phyloP scores from a whole-genome alignment of 345 rosid species.

The Rhizophora apiculata region DNA sequence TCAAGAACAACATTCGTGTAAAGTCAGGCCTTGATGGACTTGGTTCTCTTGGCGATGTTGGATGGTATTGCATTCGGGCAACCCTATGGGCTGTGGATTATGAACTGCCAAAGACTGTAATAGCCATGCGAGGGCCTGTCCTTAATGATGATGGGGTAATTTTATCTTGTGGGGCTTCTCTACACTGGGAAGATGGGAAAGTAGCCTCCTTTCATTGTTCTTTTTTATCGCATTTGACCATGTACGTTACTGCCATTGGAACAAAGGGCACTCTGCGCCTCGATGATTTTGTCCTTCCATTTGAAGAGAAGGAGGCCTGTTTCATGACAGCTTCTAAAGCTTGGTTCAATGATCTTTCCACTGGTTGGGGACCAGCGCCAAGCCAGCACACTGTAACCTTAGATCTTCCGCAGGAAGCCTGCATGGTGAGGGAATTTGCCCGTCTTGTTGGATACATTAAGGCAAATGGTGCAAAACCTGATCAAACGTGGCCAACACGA shows the following conservation, averaged over 20 bases:
- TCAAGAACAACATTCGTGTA: conserved; percentile 66
- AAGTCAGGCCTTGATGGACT: conserved; percentile 80
- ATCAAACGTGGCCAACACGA: conserved; percentile 52
- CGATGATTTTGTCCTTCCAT: conserved; percentile 64
- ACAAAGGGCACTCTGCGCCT: conserved; percentile 59
- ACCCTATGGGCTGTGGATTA: conserved; percentile 54
- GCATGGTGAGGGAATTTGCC: conserved; percentile 77
- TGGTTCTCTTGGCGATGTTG: conserved; percentile 86
- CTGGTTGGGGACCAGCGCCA: conserved; percentile 38
- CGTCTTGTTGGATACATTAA: conserved; percentile 51
- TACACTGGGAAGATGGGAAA: conserved; percentile 64
- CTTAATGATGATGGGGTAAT: conserved; percentile 63
- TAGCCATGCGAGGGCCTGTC: conserved; percentile 47
- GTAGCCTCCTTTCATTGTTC: conserved; percentile 68
- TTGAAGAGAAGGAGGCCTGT: conserved; percentile 51
- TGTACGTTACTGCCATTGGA: conserved; percentile 66
- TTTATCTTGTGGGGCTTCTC: conserved; percentile 64
- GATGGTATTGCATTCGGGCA: conserved; percentile 76
- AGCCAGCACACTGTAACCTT: conserved; percentile 44
- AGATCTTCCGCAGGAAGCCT: conserved; percentile 70
- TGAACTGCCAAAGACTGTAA: conserved; percentile 56
- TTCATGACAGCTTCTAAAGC: conserved; percentile 42
- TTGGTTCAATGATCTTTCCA: conserved; percentile 47
- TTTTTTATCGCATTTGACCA: conserved; percentile 65
- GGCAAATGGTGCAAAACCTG: conserved; percentile 53